Evolutionary conservation across 2,329 filamentous ascomycete species (phyloP).

Genomic region (Pseudovirgaria hyperparasitica): DNA sequence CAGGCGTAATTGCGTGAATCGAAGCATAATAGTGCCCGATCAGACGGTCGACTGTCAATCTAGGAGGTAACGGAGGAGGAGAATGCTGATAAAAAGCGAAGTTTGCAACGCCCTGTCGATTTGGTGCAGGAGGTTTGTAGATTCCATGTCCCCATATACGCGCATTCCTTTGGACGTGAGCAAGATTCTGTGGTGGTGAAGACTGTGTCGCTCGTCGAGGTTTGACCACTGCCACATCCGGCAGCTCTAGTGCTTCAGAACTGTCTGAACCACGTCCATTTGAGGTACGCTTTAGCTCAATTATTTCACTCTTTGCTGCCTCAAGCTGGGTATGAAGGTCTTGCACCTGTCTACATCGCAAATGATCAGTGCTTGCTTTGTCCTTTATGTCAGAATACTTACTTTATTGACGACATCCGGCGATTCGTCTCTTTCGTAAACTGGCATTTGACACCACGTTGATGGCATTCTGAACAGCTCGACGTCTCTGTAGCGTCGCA

Average conservation of each 20-base stretch:
- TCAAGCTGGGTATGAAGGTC: constrained; percentile 88
- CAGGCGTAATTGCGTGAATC: constrained; percentile 68
- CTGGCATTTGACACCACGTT: constrained; percentile 91
- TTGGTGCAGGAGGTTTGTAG: constrained; percentile 62
- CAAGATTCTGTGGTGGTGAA: constrained; percentile 53
- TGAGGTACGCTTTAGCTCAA: constrained; percentile 49
- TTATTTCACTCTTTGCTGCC: constrained; percentile 67
- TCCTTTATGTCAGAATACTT: constrained; percentile 14
- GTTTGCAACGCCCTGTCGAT: constrained; percentile 39
- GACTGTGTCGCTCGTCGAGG: constrained; percentile 42
- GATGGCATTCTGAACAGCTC: constrained; percentile 95
- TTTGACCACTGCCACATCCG: constrained; percentile 17
- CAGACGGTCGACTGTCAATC: constrained; percentile 56
- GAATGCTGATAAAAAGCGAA: constrained; percentile 31
- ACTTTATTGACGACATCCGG: constrained; percentile 97
- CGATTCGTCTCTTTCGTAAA: constrained; percentile 99
- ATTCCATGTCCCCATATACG: constrained; percentile 63
- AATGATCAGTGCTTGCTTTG: constrained; percentile 5
- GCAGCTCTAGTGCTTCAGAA: no score
- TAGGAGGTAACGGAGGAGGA: constrained; percentile 56
- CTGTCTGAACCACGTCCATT: constrained; percentile 26
- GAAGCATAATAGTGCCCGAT: constrained; percentile 64
- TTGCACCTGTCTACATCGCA: constrained; percentile 68
- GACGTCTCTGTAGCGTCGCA: constrained; percentile 95
- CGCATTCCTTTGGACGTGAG: constrained; percentile 59